Evolutionary conservation across 139 green algal species (phyloP), one percentile per base, ranked within the genome.

Genomic region (Medakamo hakoo): DNA sequence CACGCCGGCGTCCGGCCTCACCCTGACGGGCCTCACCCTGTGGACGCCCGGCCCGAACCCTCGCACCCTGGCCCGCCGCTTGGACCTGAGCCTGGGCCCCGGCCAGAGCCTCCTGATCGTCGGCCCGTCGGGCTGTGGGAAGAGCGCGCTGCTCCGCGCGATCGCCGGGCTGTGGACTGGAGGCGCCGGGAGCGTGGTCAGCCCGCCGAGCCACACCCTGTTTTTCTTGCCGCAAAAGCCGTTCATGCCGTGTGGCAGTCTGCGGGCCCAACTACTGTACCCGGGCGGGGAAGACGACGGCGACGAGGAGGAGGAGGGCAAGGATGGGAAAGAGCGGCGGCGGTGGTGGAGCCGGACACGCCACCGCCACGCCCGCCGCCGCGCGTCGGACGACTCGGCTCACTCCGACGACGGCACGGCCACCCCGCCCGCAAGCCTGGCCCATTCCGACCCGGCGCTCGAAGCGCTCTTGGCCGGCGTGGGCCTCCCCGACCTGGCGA

Each of bases 201-300:
- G 57, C 14, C 78, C 78, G 0, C 49, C 60, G 18, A 9, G 24
- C 5, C 27, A 59, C 1, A 22, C 64, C 18, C 71, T 76, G 25
- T 90, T 97, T 65, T 95, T 97, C 70, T 71, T 97, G 58, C 89
- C 89, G 1, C 90, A 97, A 72, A 85, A 86, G 65, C 84, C 89
- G 27, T 96, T 88, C 79, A 94, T 94, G 86, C 79, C 86, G 0
- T 71, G 95, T 0, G 90, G 89, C 22, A 83, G 49, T 22, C 76
- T 97, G 27, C 74, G 86, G 1, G 62, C 84, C 25, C 89, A 96
- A 73, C 75, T 97, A 18, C 69, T 87, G 1, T 96, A 93, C 64
- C 89, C 89, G 3, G 68, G 69, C 55, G 65, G 67, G 69, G 27
- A 25, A 21, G 64, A 25, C 3, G 61, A 32, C 32, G 65, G 63